Base-by-base conservation (phyloP, 1,139 yeast species). In the Taphrina confusa region DNA sequence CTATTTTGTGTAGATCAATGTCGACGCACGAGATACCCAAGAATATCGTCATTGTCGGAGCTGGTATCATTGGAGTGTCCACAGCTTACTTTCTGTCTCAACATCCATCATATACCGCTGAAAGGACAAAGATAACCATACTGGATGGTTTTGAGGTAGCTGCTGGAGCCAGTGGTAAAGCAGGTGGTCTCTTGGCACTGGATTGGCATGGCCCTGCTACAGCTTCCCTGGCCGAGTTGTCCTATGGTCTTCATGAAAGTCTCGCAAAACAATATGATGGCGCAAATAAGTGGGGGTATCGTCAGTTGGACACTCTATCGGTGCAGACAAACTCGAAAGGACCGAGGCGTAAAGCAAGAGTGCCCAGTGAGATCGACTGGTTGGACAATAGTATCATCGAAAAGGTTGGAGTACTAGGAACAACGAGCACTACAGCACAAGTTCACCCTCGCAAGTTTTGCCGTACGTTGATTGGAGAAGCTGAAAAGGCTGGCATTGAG, bases 131-230 rank as follows among this genome's bases (percentile, higher is more conserved):
- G 68, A 87, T 92, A 65, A 87, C 96, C 16, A 81, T 92, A n/a
- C 73, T 92, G 22, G 98, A 92, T 72, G 85, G 94, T 60, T 87
- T 87, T 66, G 79, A 96, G 68, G 95, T 66, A 9, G 98, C 97
- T 0, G 95, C 97, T 54, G 98, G 97, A 40, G 98, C 98, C 16
- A 83, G 91, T 40, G 98, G 98, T 61, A 92, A 92, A 69, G 98
- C 98, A 2, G 98, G 98, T 40, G 98, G 98, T 11, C 44, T 61
- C 3, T 34, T 61, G 28, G 60, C 63, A 11, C 46, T 61, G 18
- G 61, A 61, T 20, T 56, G 62, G 64, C 64, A 62, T 25, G 64
- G 97, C 95, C 97, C 97, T 0, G 92, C 92, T 72, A 98, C 98
- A 0, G 91, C 87, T 68, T 96, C 89, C 71, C 83, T 92, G 59